These are phyloP conservation scores for Lentinula novae-zelandiae DNA, from an alignment of 1,284 basidiomycete genomes.

Conservation along the genomic window DNA sequence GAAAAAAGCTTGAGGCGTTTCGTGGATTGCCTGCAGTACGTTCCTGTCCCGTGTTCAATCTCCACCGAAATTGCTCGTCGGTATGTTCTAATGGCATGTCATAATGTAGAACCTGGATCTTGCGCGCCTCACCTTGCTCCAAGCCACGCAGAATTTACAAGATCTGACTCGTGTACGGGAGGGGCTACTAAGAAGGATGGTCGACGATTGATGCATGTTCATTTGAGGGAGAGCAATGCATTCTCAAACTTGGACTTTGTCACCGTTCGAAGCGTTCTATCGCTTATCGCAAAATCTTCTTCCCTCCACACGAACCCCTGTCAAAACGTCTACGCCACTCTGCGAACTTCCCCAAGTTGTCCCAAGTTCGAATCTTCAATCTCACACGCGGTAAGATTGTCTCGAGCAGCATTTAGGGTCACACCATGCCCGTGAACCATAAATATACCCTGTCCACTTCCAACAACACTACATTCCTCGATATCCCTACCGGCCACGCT, in stretches of 20 bases:
- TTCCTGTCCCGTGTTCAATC: background rate
- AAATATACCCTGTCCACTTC: background rate
- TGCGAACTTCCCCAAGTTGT: too few relatives aligned
- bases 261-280: too few relatives aligned
- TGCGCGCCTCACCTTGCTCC: slow-evolving; percentile 25
- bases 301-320: too few relatives aligned
- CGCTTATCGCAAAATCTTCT: too few relatives aligned
- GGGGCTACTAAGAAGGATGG: background rate
- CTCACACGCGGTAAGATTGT: too few relatives aligned
- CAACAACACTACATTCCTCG: slow-evolving; percentile 19
- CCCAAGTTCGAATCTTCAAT: too few relatives aligned
- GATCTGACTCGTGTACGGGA: background rate
- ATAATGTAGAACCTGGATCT: slow-evolving; percentile 41
- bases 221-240: too few relatives aligned
- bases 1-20: slow-evolving; percentile 29
- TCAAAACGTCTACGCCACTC: too few relatives aligned
- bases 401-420: background rate
- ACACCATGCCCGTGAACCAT: background rate
- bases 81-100: background rate
- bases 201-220: background rate
- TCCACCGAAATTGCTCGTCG: background rate
- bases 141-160: background rate
- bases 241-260: too few relatives aligned
- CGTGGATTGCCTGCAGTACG: slow-evolving; percentile 34
- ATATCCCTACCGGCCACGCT: slow-evolving; percentile 28